Percentiles rank a stretch among this genome's conserved stretches.
Conservation (phyloP, 257 asterid species). For the Solanum arcanum region DNA sequence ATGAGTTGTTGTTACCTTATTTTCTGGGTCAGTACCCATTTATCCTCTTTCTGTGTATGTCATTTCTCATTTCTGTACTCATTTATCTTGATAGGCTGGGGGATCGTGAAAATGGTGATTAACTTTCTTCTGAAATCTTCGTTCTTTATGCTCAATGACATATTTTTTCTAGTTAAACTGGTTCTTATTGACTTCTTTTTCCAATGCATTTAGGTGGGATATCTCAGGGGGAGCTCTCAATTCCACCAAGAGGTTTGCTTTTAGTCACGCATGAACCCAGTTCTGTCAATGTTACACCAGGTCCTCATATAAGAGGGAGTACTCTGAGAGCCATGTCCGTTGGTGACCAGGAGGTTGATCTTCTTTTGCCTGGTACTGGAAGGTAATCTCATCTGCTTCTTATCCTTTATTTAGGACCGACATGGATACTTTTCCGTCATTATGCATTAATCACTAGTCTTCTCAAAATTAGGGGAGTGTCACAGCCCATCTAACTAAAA, state of each 20-base stretch:
- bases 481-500: not conserved
- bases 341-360: constrained; percentile 44
- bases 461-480: not conserved
- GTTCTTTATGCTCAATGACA: not conserved
- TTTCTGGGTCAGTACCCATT: not conserved
- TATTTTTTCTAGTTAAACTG: not conserved
- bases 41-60: not conserved
- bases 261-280: constrained; percentile 43
- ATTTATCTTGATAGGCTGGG: not conserved
- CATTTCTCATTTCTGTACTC: not conserved
- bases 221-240: constrained; percentile 28
- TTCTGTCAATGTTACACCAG: constrained; percentile 29
- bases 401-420: not conserved
- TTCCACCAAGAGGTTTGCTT: constrained; percentile 38
- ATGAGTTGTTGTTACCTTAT: not conserved
- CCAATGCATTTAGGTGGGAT: constrained; percentile 14
- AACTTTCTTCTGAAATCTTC: not conserved
- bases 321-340: constrained; percentile 31
- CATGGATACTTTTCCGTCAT: not conserved
- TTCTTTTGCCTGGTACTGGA: constrained; percentile 44
- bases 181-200: not conserved
- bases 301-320: constrained; percentile 42
- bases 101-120: not conserved
- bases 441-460: not conserved
- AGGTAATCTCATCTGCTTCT: constrained; percentile 20